phyloP scores from a whole-genome alignment of 371 early-diverging fungal species.

The Capillidium rhysosporum region DNA sequence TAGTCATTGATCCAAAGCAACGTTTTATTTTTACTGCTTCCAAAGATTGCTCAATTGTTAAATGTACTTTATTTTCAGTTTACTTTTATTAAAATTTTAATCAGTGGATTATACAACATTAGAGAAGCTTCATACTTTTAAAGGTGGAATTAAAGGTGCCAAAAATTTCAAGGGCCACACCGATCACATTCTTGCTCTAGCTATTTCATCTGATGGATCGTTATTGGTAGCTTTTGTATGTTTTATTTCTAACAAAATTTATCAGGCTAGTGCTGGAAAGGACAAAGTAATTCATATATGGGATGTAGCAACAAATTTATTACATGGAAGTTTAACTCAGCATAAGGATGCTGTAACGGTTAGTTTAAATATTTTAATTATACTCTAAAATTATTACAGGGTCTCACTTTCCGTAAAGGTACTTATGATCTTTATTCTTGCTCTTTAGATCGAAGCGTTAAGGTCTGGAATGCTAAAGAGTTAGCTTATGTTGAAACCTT shows the following conservation, averaged over 20 bases:
- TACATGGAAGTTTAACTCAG: slow-evolving; percentile 48
- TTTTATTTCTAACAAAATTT: not conserved
- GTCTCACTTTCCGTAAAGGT: slow-evolving; percentile 70
- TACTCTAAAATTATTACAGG: slow-evolving; percentile 11
- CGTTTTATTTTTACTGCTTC: slow-evolving; percentile 61
- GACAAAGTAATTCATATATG: slow-evolving; percentile 85
- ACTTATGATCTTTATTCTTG: slow-evolving; percentile 72
- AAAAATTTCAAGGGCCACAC: slow-evolving; percentile 60
- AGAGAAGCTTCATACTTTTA: slow-evolving; percentile 32
- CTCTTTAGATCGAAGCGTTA: slow-evolving; percentile 82
- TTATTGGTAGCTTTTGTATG: slow-evolving; percentile 35
- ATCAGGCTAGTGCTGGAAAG: slow-evolving; percentile 47
- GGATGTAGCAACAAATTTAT: slow-evolving; percentile 52
- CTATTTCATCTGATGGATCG: slow-evolving; percentile 58
- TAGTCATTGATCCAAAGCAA: slow-evolving; percentile 45
- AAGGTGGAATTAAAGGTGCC: slow-evolving; percentile 54
- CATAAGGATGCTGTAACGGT: slow-evolving; percentile 80
- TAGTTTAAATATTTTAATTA: not conserved
- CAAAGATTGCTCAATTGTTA: slow-evolving; percentile 74
- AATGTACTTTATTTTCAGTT: slow-evolving; percentile 32
- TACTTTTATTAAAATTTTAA: not conserved
- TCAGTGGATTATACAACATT: slow-evolving; percentile 36
- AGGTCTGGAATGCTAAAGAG: slow-evolving; percentile 88
- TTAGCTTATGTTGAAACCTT: slow-evolving; percentile 84
- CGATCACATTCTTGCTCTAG: slow-evolving; percentile 59